Percentiles rank a stretch among this genome's conserved stretches.
These are phyloP conservation scores for Fusarium sp. DNA, from an alignment of 2,329 filamentous ascomycete genomes.

Conservation along the genomic window DNA sequence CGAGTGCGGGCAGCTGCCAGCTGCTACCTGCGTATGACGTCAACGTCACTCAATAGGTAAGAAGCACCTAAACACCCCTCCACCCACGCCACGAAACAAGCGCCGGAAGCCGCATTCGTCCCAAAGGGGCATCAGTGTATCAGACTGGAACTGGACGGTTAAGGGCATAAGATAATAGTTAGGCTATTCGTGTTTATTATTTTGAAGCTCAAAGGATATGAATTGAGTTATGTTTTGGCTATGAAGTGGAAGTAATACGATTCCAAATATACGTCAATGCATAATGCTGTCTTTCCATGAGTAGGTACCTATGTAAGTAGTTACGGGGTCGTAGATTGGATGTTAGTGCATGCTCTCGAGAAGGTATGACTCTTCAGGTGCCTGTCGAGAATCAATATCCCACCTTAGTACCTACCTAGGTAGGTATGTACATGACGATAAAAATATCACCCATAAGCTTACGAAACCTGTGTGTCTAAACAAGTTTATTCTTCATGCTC, in stretches of 20 bases:
- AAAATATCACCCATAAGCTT: neutral
- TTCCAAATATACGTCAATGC: neutral
- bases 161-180: neutral
- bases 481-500: neutral
- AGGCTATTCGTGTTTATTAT: neutral
- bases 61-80: neutral
- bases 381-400: neutral
- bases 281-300: neutral
- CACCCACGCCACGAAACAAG: constrained; percentile 15
- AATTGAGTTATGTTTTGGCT: neutral
- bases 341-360: neutral
- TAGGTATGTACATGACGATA: neutral
- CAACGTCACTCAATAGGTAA: constrained; percentile 8
- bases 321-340: neutral
- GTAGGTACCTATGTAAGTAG: neutral
- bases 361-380: neutral
- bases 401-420: no score
- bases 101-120: constrained; percentile 10
- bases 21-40: constrained; percentile 29
- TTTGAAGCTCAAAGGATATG: neutral
- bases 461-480: no score
- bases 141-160: neutral
- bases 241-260: neutral
- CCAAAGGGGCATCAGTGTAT: neutral
- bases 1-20: neutral